Evolutionary conservation across 1,284 basidiomycete genomes (phyloP), one percentile per base, ranked within the genome.

Genomic region (Lentinula novae-zelandiae): DNA sequence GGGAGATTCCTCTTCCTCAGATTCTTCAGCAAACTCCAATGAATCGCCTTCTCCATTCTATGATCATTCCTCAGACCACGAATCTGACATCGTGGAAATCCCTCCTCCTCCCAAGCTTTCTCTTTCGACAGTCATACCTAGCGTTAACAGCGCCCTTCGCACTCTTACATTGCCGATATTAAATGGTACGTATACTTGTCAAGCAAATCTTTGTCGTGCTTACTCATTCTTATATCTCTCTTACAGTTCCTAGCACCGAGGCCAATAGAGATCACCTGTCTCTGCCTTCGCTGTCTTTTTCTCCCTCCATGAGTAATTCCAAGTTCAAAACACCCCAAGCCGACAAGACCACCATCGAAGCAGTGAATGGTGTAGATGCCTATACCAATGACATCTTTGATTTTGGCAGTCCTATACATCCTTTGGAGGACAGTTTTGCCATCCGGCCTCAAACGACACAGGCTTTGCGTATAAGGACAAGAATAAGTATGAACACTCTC

Each of bases 51-150:
- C 54, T 12, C 33, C 49, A 8, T 15, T 0, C 5, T 50, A 27
- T 31, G 49, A 50, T n/a, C 33, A 22, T 31, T 51, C 53, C 27
- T 76, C 76, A 17, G 78, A 78, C 27, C 72, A 73, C 54, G 81
- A 83, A 60, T 85, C 84, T 51, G 85, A 86, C 60, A 69, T 81
- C 51, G 85, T 88, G 66, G 85, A 86, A 65, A 72, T 80, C 5
- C 63, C 62, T 57, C 34, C 48, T 58, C 62, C 60, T 67, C 63
- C 54, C 9, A 15, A 38, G 10, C 8, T 15, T 31, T 34, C 27
- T 36, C 22, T 15, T 17, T 15, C 20, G 6, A 27, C n/a, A 3
- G 15, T 56, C 3, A 10, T 56, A 17, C 54, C 54, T 5, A 56
- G 40, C 36, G 13, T 34, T 42, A 46, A 56, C 3, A 22, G 53